Conservation (phyloP, 345 rosid genomes). For the Boechera retrofracta region DNA sequence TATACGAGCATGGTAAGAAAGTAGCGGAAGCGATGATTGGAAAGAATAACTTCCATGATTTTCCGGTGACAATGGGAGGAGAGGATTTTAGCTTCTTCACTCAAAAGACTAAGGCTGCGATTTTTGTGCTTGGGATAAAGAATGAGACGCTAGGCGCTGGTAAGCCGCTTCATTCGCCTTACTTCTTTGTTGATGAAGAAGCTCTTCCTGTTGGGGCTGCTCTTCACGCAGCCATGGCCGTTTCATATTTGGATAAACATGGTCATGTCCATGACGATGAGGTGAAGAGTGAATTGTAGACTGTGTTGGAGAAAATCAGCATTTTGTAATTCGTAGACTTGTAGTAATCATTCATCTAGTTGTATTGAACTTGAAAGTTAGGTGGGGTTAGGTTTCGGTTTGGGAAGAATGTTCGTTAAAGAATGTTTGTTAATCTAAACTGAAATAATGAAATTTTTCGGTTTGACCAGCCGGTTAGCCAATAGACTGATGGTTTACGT, state of each 20-base stretch:
- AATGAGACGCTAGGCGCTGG: constrained; percentile 62
- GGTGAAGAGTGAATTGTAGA: constrained; percentile 39
- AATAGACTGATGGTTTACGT: neutral
- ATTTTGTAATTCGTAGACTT: constrained; percentile 8
- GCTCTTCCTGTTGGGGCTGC: constrained; percentile 72
- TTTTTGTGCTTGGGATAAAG: constrained; percentile 58
- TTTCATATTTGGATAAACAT: constrained; percentile 60
- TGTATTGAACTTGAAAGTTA: constrained; percentile 14
- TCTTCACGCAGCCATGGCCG: constrained; percentile 66
- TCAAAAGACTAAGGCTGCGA: constrained; percentile 58
- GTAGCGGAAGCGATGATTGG: constrained; percentile 65
- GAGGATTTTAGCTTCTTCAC: constrained; percentile 81
- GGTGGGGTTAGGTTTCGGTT: constrained; percentile 11
- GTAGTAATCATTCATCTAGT: neutral
- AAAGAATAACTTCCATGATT: constrained; percentile 54
- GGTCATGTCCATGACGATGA: constrained; percentile 26
- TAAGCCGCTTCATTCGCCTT: constrained; percentile 62
- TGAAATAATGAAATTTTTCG: neutral
- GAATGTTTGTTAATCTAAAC: neutral
- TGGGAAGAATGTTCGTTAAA: neutral
- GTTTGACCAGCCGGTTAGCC: neutral
- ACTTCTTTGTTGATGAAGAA: constrained; percentile 65
- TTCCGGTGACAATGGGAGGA: constrained; percentile 65
- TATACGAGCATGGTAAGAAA: constrained; percentile 59
- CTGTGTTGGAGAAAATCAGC: neutral